A percentile compares a stretch with the other conserved stretches of the same genome.
These are phyloP conservation scores for Xylariomycetidae sp. DNA, from an alignment of 2,329 filamentous ascomycete species.

Conservation along the genomic window DNA sequence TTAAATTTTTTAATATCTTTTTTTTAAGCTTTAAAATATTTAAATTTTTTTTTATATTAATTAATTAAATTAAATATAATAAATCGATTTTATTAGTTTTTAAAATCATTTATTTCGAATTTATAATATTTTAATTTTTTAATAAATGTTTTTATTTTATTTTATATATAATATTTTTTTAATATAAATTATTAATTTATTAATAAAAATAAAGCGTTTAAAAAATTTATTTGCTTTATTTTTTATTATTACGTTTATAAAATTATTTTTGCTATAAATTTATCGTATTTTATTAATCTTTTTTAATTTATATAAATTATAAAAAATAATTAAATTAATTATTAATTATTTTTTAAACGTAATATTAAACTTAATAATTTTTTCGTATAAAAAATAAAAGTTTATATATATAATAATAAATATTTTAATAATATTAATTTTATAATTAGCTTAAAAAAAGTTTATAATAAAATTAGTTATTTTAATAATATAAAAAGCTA, in stretches of 20 bases:
- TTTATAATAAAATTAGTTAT: no score
- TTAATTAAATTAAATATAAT: not conserved
- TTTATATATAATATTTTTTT: not conserved
- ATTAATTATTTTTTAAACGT: no score
- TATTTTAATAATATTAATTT: not conserved
- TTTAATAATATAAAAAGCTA: not conserved
- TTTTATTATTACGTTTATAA: no score
- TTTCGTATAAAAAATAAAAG: not conserved
- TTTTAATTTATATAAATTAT: not conserved
- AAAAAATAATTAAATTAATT: not conserved
- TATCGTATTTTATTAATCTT: not conserved
- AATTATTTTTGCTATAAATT: not conserved
- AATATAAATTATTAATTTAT: not conserved
- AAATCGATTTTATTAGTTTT: not conserved
- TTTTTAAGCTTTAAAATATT: not conserved
- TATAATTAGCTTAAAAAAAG: not conserved
- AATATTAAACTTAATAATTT: no score
- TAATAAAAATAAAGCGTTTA: not conserved
- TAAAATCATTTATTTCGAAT: not conserved
- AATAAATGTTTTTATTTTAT: not conserved
- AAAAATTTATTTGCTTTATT: not conserved
- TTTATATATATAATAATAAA: not conserved
- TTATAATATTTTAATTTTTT: not conserved
- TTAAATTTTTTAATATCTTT: not conserved
- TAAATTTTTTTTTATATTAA: not conserved